Evolutionary conservation across 257 asterid genomes (phyloP).

Genomic region (Penstemon eatonii): DNA sequence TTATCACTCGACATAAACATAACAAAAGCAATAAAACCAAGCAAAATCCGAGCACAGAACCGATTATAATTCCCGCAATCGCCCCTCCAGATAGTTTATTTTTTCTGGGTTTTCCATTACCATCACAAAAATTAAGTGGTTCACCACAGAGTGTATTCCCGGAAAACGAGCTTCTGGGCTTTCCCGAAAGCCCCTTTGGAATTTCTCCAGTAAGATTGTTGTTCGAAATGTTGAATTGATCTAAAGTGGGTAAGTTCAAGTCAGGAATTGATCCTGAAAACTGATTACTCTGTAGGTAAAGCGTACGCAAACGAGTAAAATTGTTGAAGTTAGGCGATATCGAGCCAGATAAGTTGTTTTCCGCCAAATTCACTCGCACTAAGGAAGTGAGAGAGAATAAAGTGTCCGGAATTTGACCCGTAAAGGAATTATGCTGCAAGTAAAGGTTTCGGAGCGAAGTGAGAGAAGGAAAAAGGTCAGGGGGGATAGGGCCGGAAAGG

Average conservation of each 20-base stretch:
- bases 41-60: constrained; percentile 53
- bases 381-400: constrained; percentile 54
- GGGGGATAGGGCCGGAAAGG: constrained; percentile 62
- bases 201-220: constrained; percentile 63
- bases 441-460: constrained; percentile 57
- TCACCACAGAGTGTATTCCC: constrained; percentile 80
- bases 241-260: constrained; percentile 46
- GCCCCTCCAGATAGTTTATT: constrained; percentile 76
- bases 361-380: constrained; percentile 63
- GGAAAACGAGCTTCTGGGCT: constrained; percentile 49
- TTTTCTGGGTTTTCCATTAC: constrained; percentile 35
- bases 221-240: constrained; percentile 68
- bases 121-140: constrained; percentile 57
- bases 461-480: constrained; percentile 58
- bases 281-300: constrained; percentile 59
- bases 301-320: constrained; percentile 73
- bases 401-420: constrained; percentile 61
- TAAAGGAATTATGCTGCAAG: constrained; percentile 64
- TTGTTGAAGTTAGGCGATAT: constrained; percentile 56
- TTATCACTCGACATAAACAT: constrained; percentile 43
- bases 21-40: constrained; percentile 51
- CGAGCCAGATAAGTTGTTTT: constrained; percentile 70
- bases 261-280: constrained; percentile 74
- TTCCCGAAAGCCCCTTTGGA: constrained; percentile 53
- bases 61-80: constrained; percentile 82